Conservation (phyloP, 192 early-diverging fungal genomes). For the Phlyctochytrium arcticum region DNA sequence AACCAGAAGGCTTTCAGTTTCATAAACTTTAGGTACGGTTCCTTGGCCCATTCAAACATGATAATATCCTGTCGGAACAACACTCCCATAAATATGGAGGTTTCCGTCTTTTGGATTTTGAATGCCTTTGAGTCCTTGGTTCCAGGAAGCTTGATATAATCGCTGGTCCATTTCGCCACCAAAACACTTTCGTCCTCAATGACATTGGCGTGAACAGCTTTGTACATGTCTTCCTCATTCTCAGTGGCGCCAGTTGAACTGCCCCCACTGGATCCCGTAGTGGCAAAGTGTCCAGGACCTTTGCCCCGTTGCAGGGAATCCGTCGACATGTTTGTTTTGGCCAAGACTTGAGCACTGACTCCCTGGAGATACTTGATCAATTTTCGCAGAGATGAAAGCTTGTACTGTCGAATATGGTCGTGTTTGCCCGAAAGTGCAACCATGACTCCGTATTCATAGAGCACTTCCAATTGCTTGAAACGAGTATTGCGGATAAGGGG, state of each 20-base stretch:
- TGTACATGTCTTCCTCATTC: constrained; percentile 43
- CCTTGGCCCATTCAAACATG: constrained; percentile 63
- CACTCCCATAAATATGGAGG: constrained; percentile 49
- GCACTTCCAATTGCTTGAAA: constrained; percentile 55
- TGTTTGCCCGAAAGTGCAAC: constrained; percentile 57
- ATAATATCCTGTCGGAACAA: constrained; percentile 48
- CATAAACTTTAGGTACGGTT: constrained; percentile 63
- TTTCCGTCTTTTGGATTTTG: constrained; percentile 50
- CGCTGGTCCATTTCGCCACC: constrained; percentile 43
- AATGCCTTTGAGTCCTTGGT: constrained; percentile 53
- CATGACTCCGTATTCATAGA: constrained; percentile 54
- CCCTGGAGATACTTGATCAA: constrained; percentile 51
- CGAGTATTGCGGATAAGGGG: constrained; percentile 49
- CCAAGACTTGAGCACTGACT: constrained; percentile 25
- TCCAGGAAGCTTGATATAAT: constrained; percentile 58
- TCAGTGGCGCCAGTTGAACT: constrained; percentile 6
- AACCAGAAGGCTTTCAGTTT: constrained; percentile 65
- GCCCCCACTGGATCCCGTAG: neutral
- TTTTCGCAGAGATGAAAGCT: constrained; percentile 46
- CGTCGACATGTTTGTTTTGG: constrained; percentile 33
- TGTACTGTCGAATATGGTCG: constrained; percentile 60
- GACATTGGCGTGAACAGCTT: constrained; percentile 16
- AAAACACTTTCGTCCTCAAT: constrained; percentile 42
- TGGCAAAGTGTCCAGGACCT: neutral
- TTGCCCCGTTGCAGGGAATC: neutral